A percentile compares a stretch with the other conserved stretches of the same genome.
Evolutionary conservation across 2,329 filamentous ascomycete genomes (phyloP).

Genomic region (Stachybotrys elegans): DNA sequence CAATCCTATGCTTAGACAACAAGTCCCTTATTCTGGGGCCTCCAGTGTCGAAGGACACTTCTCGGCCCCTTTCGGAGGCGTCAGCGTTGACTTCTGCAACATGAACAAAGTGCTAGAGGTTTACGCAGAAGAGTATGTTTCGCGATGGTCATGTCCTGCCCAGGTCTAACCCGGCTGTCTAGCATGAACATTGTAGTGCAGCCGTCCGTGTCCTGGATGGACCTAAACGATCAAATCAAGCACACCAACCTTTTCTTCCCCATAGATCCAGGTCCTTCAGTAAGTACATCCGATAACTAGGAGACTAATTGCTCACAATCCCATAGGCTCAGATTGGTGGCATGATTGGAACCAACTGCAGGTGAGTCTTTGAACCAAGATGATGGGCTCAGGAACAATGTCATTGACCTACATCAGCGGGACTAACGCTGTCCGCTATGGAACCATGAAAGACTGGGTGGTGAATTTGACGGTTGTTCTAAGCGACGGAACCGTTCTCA

Average conservation of each 20-base stretch:
- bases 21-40: conserved; percentile 68
- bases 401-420: too few species aligned
- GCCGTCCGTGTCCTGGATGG: conserved; percentile 73
- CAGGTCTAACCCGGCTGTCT: too few species aligned
- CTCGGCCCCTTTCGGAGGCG: conserved; percentile 44
- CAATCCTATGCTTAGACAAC: neutral
- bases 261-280: conserved; percentile 70
- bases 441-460: conserved; percentile 87
- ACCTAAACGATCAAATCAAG: conserved; percentile 67
- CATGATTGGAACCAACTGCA: too few species aligned
- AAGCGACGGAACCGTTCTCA: conserved; percentile 74
- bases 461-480: conserved; percentile 75
- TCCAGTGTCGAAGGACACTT: conserved; percentile 48
- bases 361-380: too few species aligned
- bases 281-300: conserved; percentile 79
- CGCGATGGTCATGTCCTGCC: too few species aligned
- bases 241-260: conserved; percentile 68
- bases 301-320: conserved; percentile 54
- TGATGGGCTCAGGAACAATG: too few species aligned
- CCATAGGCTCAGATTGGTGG: too few species aligned
- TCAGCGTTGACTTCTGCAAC: conserved; percentile 69
- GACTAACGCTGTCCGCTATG: conserved; percentile 79
- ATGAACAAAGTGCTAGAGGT: conserved; percentile 69
- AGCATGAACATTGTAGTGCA: conserved; percentile 63
- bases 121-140: conserved; percentile 65